Conservation (phyloP, 345 rosid genomes). For the Corymbia maculata region DNA sequence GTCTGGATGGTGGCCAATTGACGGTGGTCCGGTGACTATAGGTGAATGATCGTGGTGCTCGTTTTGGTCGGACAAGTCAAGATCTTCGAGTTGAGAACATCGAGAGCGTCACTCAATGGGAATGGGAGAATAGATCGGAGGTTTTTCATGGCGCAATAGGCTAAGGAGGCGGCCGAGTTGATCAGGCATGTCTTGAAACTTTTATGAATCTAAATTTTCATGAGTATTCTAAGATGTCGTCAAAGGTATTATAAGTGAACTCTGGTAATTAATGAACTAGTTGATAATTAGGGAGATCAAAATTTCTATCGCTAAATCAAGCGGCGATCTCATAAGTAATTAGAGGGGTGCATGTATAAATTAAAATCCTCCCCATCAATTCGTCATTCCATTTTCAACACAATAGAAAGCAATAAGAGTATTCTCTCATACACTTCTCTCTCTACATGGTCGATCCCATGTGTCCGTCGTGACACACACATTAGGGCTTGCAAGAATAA, state of each 20-base stretch:
- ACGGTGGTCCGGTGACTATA: background rate
- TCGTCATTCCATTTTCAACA: background rate
- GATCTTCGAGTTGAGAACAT: background rate
- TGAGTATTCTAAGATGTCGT: background rate
- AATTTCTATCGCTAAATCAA: background rate
- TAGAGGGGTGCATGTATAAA: background rate
- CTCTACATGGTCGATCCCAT: background rate
- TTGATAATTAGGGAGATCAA: background rate
- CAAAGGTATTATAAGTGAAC: background rate
- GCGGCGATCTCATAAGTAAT: background rate
- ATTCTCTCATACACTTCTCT: background rate
- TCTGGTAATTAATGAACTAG: background rate
- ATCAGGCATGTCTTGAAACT: background rate
- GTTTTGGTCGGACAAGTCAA: background rate
- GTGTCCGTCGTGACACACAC: rapidly evolving
- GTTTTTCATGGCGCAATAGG: background rate
- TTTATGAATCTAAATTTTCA: background rate
- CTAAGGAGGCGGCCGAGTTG: background rate
- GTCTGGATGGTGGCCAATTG: background rate
- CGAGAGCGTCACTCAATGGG: background rate
- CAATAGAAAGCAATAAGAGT: background rate
- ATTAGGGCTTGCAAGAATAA: background rate
- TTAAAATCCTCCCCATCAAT: background rate
- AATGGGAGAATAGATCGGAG: background rate
- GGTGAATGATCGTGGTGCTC: background rate